Conservation (phyloP, 768 basidiomycete genomes). For the Phaffia tasmanica region DNA sequence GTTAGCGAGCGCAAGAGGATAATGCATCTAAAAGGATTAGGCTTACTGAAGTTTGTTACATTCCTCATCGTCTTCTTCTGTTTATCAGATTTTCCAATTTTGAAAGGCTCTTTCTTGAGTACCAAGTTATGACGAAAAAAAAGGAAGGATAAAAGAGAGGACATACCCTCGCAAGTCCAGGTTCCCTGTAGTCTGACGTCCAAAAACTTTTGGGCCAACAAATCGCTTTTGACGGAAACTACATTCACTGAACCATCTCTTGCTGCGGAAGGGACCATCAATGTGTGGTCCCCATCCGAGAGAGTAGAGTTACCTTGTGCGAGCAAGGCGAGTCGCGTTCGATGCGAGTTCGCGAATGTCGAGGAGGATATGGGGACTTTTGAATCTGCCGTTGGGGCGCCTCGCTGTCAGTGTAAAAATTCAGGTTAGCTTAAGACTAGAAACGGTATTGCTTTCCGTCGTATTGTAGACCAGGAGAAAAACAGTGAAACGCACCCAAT, state of each 20-base stretch:
- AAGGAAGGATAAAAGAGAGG: not conserved
- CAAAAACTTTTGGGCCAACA: conserved; percentile 36
- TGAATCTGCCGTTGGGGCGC: conserved; percentile 36
- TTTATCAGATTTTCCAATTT: not conserved
- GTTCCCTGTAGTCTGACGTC: conserved; percentile 37
- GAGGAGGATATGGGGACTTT: conserved; percentile 31
- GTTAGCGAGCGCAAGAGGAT: not conserved
- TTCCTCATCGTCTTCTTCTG: too few relatives aligned
- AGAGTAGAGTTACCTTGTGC: conserved; percentile 33
- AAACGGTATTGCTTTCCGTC: not conserved
- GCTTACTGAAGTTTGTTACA: too few relatives aligned
- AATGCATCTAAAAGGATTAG: not conserved
- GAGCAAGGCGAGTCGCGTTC: conserved; percentile 36
- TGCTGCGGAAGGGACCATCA: conserved; percentile 33
- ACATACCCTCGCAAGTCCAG: conserved; percentile 35
- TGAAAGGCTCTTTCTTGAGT: not conserved
- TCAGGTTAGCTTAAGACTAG: not conserved
- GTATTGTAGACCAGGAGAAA: not conserved
- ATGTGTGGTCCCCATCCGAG: conserved; percentile 23
- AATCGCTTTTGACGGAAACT: conserved; percentile 26
- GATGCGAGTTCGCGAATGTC: conserved; percentile 36
- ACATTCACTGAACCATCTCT: conserved; percentile 33
- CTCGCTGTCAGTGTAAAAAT: conserved; percentile 30
- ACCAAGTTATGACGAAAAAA: not conserved
- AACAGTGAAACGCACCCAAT: conserved; percentile 30